Percentiles rank a stretch among this genome's conserved stretches.
Conservation (phyloP, 1,139 yeast genomes). For the Pichia norvegensis region DNA sequence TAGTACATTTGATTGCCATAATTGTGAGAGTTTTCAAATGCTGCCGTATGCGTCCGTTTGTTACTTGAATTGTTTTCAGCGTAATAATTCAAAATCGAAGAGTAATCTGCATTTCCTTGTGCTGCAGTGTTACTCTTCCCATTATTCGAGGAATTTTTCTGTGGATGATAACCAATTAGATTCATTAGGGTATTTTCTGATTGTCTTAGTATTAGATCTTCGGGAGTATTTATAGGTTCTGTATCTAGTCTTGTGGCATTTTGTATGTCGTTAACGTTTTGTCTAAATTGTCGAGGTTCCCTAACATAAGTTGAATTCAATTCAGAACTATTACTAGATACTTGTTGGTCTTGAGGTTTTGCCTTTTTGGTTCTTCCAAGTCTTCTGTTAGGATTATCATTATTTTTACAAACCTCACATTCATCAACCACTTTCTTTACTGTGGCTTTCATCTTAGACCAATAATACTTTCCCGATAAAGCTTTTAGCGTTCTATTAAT, state of each 20-base stretch:
- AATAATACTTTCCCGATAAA: conserved; percentile 75
- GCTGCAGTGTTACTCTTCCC: not conserved
- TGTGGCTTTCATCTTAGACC: conserved; percentile 87
- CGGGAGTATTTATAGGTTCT: conserved; percentile 3
- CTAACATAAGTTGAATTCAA: not conserved
- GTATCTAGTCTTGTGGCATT: conserved; percentile 2
- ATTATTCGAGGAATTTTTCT: not conserved
- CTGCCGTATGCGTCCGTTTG: not conserved
- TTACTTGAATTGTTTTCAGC: not conserved
- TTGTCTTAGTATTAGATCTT: conserved; percentile 4
- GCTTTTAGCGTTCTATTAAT: conserved; percentile 78
- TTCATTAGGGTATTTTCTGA: conserved; percentile 7
- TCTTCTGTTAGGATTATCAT: conserved; percentile 38
- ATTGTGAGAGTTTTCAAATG: not conserved
- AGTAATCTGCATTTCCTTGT: conserved; percentile 2
- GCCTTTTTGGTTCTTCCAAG: not conserved
- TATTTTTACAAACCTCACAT: conserved; percentile 71
- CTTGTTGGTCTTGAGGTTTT: not conserved
- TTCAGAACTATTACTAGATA: not conserved
- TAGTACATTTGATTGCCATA: not conserved
- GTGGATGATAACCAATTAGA: conserved; percentile 1
- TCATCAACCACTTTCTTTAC: conserved; percentile 72
- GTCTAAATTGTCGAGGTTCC: not conserved
- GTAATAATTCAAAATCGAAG: conserved; percentile 11
- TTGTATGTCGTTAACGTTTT: not conserved